A percentile compares a stretch with the other conserved stretches of the same genome.
These are phyloP conservation scores for Apiotrichum siamense DNA, from an alignment of 1,284 basidiomycete species.

Conservation along the genomic window DNA sequence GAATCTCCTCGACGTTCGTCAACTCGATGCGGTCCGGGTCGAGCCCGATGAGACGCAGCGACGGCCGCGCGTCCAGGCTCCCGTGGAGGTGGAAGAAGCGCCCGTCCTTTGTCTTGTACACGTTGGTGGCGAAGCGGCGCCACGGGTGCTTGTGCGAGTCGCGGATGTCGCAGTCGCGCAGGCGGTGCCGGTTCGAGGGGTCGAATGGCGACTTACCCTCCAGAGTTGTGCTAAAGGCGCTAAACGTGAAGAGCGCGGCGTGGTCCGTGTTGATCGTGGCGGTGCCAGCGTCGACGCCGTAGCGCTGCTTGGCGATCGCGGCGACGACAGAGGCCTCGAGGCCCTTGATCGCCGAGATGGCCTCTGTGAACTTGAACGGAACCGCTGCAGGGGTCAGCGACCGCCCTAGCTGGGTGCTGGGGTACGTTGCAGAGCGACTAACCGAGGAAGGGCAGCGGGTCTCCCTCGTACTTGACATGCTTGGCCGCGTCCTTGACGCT, in stretches of 20 bases:
- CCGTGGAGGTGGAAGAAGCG: conserved; percentile 11
- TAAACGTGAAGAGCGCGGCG: conserved; percentile 7
- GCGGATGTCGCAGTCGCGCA: conserved; percentile 2
- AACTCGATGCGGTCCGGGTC: neutral
- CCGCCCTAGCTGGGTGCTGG: too few relatives aligned
- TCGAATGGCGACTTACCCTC: neutral
- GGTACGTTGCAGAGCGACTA: too few relatives aligned
- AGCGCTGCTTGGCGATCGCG: conserved; percentile 6
- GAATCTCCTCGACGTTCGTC: conserved; percentile 1
- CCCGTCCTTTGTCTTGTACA: conserved; percentile 9
- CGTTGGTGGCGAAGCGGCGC: conserved; percentile 3
- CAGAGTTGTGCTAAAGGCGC: neutral
- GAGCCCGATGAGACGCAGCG: conserved; percentile 1
- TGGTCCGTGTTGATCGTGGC: conserved; percentile 8
- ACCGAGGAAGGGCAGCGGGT: too few relatives aligned
- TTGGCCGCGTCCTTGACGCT: too few relatives aligned
- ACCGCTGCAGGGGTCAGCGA: too few relatives aligned
- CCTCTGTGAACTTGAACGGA: conserved; percentile 13
- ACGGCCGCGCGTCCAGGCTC: conserved; percentile 2
- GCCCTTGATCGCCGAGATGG: conserved; percentile 7
- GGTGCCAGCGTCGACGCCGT: neutral
- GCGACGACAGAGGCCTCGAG: conserved; percentile 11
- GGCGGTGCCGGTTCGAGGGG: neutral
- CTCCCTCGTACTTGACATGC: too few relatives aligned
- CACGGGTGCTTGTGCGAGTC: conserved; percentile 1